Conservation (phyloP, 805 yeast genomes). For the Suhomyces tanzawaensis region DNA sequence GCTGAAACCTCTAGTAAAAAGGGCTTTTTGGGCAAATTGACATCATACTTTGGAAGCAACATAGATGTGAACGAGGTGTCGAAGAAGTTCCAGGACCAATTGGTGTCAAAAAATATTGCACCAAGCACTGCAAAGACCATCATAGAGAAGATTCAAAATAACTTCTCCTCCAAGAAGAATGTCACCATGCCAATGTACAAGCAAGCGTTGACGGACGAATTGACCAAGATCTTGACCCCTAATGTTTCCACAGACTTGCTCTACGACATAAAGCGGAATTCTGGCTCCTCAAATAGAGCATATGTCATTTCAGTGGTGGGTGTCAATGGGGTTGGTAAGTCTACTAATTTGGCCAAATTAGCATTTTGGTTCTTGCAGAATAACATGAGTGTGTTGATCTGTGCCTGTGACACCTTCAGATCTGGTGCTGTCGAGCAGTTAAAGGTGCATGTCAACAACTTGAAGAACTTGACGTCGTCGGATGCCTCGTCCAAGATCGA, state of each 20-base stretch:
- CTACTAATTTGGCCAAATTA: slow-evolving; percentile 88
- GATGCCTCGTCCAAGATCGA: slow-evolving; percentile 51
- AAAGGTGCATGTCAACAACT: slow-evolving; percentile 86
- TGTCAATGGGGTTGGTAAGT: slow-evolving; percentile 97
- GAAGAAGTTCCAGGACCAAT: slow-evolving; percentile 65
- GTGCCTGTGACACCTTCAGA: slow-evolving; percentile 97
- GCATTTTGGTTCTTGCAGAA: slow-evolving; percentile 96
- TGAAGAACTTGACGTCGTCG: slow-evolving; percentile 61
- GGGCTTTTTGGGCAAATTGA: slow-evolving; percentile 34
- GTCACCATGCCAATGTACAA: slow-evolving; percentile 72
- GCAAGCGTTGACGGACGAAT: slow-evolving; percentile 58
- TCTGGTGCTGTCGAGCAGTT: slow-evolving; percentile 99
- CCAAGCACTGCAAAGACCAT: slow-evolving; percentile 80
- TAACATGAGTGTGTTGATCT: slow-evolving; percentile 78
- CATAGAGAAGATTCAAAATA: slow-evolving; percentile 65
- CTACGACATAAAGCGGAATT: slow-evolving; percentile 65
- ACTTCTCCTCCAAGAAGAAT: slow-evolving; percentile 64
- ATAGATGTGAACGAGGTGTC: slow-evolving; percentile 60
- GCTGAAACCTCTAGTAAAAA: slow-evolving; percentile 8
- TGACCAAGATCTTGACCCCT: slow-evolving; percentile 82
- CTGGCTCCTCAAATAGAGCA: slow-evolving; percentile 46
- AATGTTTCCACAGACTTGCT: slow-evolving; percentile 84
- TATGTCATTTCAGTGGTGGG: slow-evolving; percentile 97
- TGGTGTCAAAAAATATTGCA: slow-evolving; percentile 85
- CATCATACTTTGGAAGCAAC: slow-evolving; percentile 37